phyloP scores from a whole-genome alignment of 306 rosid species.

The Prunus campanulata region DNA sequence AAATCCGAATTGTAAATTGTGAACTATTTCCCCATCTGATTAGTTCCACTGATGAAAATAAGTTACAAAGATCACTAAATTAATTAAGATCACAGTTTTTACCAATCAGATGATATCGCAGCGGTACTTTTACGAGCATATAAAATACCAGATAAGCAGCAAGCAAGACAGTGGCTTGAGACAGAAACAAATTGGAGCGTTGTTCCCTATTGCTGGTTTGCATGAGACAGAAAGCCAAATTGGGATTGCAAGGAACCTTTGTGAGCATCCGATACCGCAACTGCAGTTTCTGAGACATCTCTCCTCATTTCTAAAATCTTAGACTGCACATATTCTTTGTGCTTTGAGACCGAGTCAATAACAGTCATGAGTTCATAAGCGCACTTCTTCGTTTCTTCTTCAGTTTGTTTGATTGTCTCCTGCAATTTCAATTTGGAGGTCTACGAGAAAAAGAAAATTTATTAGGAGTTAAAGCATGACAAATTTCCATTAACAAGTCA shows the following conservation, averaged over 20 bases:
- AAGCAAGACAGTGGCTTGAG: neutral
- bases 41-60: neutral
- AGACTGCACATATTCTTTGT: constrained; percentile 53
- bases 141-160: neutral
- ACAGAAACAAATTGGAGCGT: neutral
- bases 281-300: constrained; percentile 55
- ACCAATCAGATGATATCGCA: neutral
- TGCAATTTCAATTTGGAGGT: constrained; percentile 57
- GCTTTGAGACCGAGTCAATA: constrained; percentile 57
- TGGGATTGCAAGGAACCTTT: constrained; percentile 37
- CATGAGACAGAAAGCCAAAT: constrained; percentile 18
- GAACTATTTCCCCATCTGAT: neutral
- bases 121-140: neutral
- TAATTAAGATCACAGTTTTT: neutral
- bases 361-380: constrained; percentile 51
- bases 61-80: neutral
- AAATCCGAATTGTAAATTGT: too few relatives aligned
- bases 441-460: constrained; percentile 36
- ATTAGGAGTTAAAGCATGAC: neutral
- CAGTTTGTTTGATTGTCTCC: constrained; percentile 54
- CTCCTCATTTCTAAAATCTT: constrained; percentile 60
- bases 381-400: constrained; percentile 53
- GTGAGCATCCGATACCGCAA: constrained; percentile 47
- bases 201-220: neutral
- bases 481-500: neutral